A percentile compares a stretch with the other conserved stretches of the same genome.
phyloP scores from a whole-genome alignment of 257 asterid species.

The Lycium barbarum region DNA sequence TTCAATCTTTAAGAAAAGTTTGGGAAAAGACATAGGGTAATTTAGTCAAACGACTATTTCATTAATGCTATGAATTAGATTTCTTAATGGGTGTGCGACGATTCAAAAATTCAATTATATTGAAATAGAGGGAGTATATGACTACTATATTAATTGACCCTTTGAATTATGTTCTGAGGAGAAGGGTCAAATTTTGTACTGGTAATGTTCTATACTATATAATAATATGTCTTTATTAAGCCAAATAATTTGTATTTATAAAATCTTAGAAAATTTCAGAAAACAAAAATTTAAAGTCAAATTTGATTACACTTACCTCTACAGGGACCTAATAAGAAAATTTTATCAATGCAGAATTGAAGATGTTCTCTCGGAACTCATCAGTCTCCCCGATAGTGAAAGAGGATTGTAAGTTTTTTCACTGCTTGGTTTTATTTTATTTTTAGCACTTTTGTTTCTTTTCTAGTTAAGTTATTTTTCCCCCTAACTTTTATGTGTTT shows the following conservation, averaged over 20 bases:
- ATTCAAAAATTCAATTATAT: too few relatives aligned
- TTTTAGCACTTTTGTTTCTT: not conserved
- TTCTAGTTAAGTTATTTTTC: not conserved
- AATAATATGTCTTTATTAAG: too few relatives aligned
- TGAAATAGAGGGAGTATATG: not conserved
- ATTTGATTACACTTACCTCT: not conserved
- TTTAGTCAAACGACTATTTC: too few relatives aligned
- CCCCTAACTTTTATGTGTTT: not conserved
- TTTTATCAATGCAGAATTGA: slow-evolving; percentile 16
- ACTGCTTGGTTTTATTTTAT: not conserved
- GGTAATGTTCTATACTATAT: too few relatives aligned
- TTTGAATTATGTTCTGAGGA: too few relatives aligned
- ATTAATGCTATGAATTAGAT: too few relatives aligned
- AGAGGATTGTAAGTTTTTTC: slow-evolving; percentile 22
- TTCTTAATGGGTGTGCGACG: too few relatives aligned
- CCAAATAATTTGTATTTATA: too few relatives aligned
- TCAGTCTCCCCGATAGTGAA: slow-evolving; percentile 16
- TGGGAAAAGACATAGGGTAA: too few relatives aligned
- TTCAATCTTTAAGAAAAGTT: too few relatives aligned
- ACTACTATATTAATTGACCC: too few relatives aligned
- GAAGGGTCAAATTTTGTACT: too few relatives aligned
- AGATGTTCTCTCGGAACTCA: slow-evolving; percentile 13
- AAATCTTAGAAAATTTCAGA: not conserved
- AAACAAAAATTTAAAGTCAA: not conserved
- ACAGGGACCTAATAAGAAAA: not conserved